phyloP scores from a whole-genome alignment of 768 basidiomycete genomes.

The Leccinum disarticulatum region DNA sequence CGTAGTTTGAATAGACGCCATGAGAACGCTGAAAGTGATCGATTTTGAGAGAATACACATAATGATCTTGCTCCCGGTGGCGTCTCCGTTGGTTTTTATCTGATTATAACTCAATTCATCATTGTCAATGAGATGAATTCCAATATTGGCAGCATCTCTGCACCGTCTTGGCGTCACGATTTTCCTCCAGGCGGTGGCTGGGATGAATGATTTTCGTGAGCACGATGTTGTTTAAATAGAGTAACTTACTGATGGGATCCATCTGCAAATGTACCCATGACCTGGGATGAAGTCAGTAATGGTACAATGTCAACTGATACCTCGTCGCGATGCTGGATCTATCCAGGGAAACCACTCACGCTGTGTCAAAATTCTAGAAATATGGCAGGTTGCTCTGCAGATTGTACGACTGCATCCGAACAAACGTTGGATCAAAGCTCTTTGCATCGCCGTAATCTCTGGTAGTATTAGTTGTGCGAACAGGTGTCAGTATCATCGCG shows the following conservation, averaged over 20 bases:
- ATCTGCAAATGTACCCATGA: background rate
- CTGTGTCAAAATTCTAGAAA: background rate
- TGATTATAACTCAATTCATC: background rate
- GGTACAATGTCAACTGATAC: background rate
- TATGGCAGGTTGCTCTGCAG: background rate
- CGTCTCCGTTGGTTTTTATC: no score
- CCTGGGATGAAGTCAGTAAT: background rate
- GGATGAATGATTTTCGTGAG: constrained; percentile 1
- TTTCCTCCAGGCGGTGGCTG: background rate
- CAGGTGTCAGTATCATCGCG: background rate
- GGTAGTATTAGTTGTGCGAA: background rate
- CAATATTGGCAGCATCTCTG: background rate
- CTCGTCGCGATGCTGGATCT: background rate
- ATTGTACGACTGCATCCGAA: background rate
- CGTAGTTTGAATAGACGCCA: constrained; percentile 4
- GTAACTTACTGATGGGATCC: background rate
- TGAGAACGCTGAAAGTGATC: constrained; percentile 1
- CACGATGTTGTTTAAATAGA: background rate
- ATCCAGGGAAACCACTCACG: constrained; percentile 6
- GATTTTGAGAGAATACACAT: background rate
- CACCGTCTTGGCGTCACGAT: background rate
- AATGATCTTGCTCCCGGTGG: background rate
- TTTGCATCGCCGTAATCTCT: background rate
- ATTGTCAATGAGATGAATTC: background rate
- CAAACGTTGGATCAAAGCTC: background rate